Evolutionary conservation across 192 early-diverging fungal species (phyloP), one percentile per base, ranked within the genome.

Genomic region (Backusella australiensis): DNA sequence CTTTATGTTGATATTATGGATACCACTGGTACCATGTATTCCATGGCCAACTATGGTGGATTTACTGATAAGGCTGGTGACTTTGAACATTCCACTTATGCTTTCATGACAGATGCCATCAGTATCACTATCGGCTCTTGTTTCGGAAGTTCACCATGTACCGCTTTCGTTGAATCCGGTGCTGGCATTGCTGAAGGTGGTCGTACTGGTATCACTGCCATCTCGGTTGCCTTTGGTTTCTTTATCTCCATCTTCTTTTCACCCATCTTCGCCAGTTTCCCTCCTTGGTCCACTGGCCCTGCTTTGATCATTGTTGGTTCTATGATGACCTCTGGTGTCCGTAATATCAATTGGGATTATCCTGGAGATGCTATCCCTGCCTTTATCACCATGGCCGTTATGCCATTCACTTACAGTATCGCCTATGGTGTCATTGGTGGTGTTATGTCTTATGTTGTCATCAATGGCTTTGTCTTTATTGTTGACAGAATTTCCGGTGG

Each of bases 1-100:
- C 80, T 95, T 59, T 95, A 94, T 72, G 91, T 96, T 74, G 94
- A 96, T 81, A 93, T 96, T 56, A 82, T 96, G 75, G 94, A 96
- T 79, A 93, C 92, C 69, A 96, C 94, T 4, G 93, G 93, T 21
- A 94, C 94, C 36, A 85, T 95, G 89, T 94, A 90, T 72, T 94
- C 93, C 32, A 93, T 94, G 94, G 93, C 93, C 35, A 88, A 87
- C 71, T 94, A 91, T 83, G 94, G 90, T 73, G 92, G 94, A 29
- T 93, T 90, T 77, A 89, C 88, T 79, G 89, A 94, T 71, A 86
- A 91, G 71, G 81, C 84, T n/a, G 93, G 92, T 75, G 92, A 95
- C 74, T 94, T 94, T 85, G 91, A 93, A 71, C 90, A 90, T 32
- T 93, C 93, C 1, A 89, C 88, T 21, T 75, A 83, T 34, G 94